These are phyloP conservation scores for Annulohypoxylon moriforme DNA, from an alignment of 495 filamentous ascomycete genomes.

Conservation along the genomic window DNA sequence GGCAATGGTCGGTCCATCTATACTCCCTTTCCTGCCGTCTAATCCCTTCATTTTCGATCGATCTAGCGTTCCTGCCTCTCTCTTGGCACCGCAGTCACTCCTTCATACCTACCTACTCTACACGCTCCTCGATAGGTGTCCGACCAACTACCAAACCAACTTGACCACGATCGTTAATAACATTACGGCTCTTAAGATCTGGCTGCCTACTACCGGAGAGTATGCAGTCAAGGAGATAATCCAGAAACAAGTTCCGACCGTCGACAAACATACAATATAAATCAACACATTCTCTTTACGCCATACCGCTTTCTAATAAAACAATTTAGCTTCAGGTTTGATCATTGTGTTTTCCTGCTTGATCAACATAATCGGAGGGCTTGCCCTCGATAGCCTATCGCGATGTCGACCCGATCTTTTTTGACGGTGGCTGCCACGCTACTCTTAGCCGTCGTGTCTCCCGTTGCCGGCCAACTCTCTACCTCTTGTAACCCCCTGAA, in stretches of 20 bases:
- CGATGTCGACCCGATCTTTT: constrained; percentile 49
- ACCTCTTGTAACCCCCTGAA: constrained; percentile 77
- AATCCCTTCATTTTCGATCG: constrained; percentile 3
- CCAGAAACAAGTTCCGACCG: not conserved
- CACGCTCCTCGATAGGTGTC: not conserved
- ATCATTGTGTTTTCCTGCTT: not conserved
- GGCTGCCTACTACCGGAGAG: constrained; percentile 5
- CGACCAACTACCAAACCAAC: not conserved
- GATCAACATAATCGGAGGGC: not conserved
- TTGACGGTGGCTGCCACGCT: constrained; percentile 54
- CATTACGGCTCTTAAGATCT: not conserved
- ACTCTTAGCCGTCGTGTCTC: constrained; percentile 53
- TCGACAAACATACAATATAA: not conserved
- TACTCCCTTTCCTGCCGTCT: too few species aligned
- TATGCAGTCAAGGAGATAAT: constrained; percentile 35
- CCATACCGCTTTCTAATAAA: not conserved
- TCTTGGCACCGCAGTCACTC: not conserved
- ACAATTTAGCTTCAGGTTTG: constrained; percentile 3
- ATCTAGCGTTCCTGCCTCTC: constrained; percentile 2
- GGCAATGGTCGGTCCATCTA: too few species aligned
- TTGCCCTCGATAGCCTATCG: constrained; percentile 29
- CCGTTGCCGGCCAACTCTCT: constrained; percentile 67
- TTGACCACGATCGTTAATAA: not conserved
- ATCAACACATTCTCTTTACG: constrained; percentile 2
- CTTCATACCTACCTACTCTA: not conserved